Evolutionary conservation across 352 stramenopile species (phyloP), one percentile per base, ranked within the genome.

Genomic region (Aphanomyces stellatus): DNA sequence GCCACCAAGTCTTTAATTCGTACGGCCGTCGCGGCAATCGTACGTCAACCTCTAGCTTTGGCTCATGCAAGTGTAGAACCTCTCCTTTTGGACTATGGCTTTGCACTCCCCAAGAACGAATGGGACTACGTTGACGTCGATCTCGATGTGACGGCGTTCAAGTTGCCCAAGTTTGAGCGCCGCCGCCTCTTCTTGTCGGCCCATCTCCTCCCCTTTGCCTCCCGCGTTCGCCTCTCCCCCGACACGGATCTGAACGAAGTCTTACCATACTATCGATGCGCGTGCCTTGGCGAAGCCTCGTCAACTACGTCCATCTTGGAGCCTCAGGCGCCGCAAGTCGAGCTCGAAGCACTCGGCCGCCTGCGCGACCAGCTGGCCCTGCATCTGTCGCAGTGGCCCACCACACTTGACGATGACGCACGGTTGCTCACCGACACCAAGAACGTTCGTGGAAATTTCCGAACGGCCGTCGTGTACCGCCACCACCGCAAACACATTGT

Each of bases 1-100:
- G 84, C 3, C 48, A 61, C 15, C 91, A 98, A 71, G 87, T 93
- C 22, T 97, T 97, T 69, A 98, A 97, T 71, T 93, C 79, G 68
- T 98, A 98, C 72, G 91, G 91, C 0, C 77, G 88, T 3, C 75
- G 91, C 27, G 64, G 77, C 48, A 98, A 97, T 70, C 86, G 55
- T 64, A 35, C 34, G 31, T 40, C 11, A 25, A 19, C 5, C 24
- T 28, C 35, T 11, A 17, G 13, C 19, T 48, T 30, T 48, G 5
- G 24, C 10, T 13, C 53, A 0, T 57, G 49, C 43, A 53, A 17
- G 37, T 43, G 6, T 64, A 64, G 65, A 88, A 43, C 84, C 93
- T 71, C 71, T 98, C 28, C 74, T 97, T 35, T 73, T 97, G 4
- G 91, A 97, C 65, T 98, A 98, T 70, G 91, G 91, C n/a, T 98